phyloP scores from a whole-genome alignment of 192 early-diverging fungal genomes.

The Haplosporangium gracile region DNA sequence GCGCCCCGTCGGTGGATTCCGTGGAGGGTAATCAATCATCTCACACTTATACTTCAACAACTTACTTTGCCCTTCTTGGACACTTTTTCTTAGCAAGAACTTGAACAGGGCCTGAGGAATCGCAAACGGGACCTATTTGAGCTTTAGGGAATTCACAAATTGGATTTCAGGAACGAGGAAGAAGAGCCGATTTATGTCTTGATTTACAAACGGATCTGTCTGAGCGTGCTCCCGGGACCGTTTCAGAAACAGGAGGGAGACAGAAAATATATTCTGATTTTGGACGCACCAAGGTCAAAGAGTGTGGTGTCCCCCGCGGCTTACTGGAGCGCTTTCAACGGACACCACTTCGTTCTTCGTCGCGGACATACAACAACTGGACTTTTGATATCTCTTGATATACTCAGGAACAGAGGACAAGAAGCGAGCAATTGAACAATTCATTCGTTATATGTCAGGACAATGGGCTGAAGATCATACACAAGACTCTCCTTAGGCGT shows the following conservation, averaged over 20 bases:
- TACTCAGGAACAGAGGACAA: too few relatives aligned
- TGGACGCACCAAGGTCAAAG: too few relatives aligned
- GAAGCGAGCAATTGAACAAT: too few relatives aligned
- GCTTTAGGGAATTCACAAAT: not conserved
- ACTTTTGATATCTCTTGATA: too few relatives aligned
- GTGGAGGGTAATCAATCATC: slow-evolving; percentile 64
- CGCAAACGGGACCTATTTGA: not conserved
- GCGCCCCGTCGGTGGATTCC: slow-evolving; percentile 72
- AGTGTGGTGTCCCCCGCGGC: too few relatives aligned
- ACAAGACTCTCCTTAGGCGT: too few relatives aligned
- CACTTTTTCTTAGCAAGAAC: not conserved
- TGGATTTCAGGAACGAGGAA: not conserved
- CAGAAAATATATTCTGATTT: not conserved
- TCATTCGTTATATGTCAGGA: too few relatives aligned
- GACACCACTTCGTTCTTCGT: too few relatives aligned
- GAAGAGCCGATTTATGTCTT: not conserved
- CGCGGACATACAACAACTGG: too few relatives aligned
- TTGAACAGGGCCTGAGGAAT: not conserved
- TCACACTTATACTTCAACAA: not conserved
- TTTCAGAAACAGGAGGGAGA: not conserved
- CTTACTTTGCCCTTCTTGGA: not conserved
- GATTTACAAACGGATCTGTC: not conserved
- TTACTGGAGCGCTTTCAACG: too few relatives aligned
- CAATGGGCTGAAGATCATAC: too few relatives aligned
- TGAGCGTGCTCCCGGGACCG: not conserved